These are phyloP conservation scores for Podila horticola DNA, from an alignment of 192 early-diverging fungal species.

Conservation along the genomic window DNA sequence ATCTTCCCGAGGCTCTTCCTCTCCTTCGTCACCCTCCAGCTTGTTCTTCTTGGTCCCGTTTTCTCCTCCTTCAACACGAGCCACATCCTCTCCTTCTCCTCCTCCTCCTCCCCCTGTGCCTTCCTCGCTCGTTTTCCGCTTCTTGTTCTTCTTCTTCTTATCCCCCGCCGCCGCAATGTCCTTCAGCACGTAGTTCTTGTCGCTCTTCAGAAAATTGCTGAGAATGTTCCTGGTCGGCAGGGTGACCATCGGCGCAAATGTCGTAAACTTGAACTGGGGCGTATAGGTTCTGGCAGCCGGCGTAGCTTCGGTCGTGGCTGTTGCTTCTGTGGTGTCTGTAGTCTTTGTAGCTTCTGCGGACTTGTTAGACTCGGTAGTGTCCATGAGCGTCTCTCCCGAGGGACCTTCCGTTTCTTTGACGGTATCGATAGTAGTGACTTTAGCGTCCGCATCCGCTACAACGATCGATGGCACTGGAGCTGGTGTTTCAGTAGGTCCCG, in stretches of 20 bases:
- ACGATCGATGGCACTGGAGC: too few relatives aligned
- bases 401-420: background rate
- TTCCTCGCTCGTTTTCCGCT: slow-evolving; percentile 5
- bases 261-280: slow-evolving; percentile 63
- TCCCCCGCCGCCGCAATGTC: slow-evolving; percentile 24
- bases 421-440: background rate
- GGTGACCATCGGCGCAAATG: slow-evolving; percentile 57
- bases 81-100: background rate
- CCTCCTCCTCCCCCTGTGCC: background rate
- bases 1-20: background rate
- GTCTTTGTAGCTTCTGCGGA: background rate
- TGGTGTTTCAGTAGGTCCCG: too few relatives aligned
- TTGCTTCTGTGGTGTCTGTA: background rate
- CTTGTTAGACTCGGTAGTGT: too few relatives aligned
- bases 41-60: background rate
- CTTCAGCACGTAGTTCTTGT: slow-evolving; percentile 58
- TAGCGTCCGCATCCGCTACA: background rate
- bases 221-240: slow-evolving; percentile 62
- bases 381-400: too few relatives aligned
- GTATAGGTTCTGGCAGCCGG: slow-evolving; percentile 17
- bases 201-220: slow-evolving; percentile 56
- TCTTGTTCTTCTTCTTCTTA: slow-evolving; percentile 39
- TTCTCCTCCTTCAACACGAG: background rate
- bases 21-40: background rate
- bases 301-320: background rate